Evolutionary conservation across 2,329 filamentous ascomycete species (phyloP), one percentile per base, ranked within the genome.

Genomic region (Beauveria asiatica): DNA sequence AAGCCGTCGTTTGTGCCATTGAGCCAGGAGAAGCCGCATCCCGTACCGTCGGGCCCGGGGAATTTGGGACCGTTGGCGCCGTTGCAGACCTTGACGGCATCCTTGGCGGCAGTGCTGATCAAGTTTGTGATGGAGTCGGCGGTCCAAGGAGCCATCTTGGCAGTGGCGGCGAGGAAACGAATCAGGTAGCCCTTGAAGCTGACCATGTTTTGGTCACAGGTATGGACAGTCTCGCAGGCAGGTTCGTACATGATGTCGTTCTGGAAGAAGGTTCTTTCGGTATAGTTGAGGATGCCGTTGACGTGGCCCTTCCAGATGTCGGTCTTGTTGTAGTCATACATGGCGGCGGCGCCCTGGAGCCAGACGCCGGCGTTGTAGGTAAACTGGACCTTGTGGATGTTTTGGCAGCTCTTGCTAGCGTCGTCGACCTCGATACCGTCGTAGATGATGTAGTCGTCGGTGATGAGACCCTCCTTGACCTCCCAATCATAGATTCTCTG

Each of bases 181-280:
- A 83, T 74, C 27, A 90, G 76, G 70, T 90, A 91, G 11, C 86
- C 88, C 74, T 92, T 92, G 83, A 91, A 92, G 52, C 80, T 84
- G 67, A 81, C 81, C 74, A 91, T 87, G 70, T 92, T 88, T 64
- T 79, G 79, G 74, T 90, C 83, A 78, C 89, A 92, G 27, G 76
- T 77, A 59, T 75, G 73, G 61, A 72, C 72, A 8, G 72, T 73
- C 74, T 92, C 88, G 74, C 89, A 92, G 33, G 82, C 81, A 63
- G 78, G 78, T 73, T 92, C 88, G 66, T 78, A 82, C 70, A 89
- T 80, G 69, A 90, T 67, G 57, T 70, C 72, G 33, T 71, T 63
- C 48, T 70, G 66, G 66, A 82, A 79, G 74, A 91, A 90, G 62
- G 82, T 79, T 3, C 70, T 69, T 30, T 74, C 72, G 1, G 79